Evolutionary conservation across 306 rosid genomes (phyloP).

Genomic region (Lupinus albus): DNA sequence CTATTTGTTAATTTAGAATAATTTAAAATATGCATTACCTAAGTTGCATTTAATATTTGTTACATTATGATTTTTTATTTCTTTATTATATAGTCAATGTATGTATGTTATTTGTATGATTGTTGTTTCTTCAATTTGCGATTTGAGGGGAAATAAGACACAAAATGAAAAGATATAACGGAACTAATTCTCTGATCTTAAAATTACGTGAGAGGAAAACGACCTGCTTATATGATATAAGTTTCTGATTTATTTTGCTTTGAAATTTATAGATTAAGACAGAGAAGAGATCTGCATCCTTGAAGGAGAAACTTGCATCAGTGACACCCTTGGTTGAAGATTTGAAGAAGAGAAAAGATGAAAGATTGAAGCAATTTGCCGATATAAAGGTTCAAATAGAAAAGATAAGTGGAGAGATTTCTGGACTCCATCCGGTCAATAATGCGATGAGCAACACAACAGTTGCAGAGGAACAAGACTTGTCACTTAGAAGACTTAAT

Average conservation of each 20-base stretch:
- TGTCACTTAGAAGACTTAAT: slow-evolving; percentile 81
- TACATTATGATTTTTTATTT: neutral
- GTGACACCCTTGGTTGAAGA: slow-evolving; percentile 83
- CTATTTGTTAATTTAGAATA: slow-evolving; percentile 3
- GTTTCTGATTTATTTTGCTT: slow-evolving; percentile 40
- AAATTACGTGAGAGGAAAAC: slow-evolving; percentile 7
- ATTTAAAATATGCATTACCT: neutral
- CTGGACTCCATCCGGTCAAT: slow-evolving; percentile 58
- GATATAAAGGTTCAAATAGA: slow-evolving; percentile 77
- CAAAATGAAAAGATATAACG: neutral
- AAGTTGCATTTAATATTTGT: neutral
- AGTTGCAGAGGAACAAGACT: slow-evolving; percentile 66
- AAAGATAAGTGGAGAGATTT: slow-evolving; percentile 82
- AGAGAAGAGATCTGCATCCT: slow-evolving; percentile 70
- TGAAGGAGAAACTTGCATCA: slow-evolving; percentile 86
- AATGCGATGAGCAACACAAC: slow-evolving; percentile 38
- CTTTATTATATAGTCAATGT: neutral
- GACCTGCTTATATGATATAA: slow-evolving; percentile 13
- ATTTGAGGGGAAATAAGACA: neutral
- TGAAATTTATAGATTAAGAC: slow-evolving; percentile 55
- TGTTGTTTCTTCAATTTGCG: neutral
- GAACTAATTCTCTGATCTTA: slow-evolving; percentile 1
- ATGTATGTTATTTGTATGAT: neutral
- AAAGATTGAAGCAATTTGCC: slow-evolving; percentile 78
- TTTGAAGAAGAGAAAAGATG: slow-evolving; percentile 72